Evolutionary conservation across 129 eudicot species (phyloP).

Genomic region (Ambrosia trifida): DNA sequence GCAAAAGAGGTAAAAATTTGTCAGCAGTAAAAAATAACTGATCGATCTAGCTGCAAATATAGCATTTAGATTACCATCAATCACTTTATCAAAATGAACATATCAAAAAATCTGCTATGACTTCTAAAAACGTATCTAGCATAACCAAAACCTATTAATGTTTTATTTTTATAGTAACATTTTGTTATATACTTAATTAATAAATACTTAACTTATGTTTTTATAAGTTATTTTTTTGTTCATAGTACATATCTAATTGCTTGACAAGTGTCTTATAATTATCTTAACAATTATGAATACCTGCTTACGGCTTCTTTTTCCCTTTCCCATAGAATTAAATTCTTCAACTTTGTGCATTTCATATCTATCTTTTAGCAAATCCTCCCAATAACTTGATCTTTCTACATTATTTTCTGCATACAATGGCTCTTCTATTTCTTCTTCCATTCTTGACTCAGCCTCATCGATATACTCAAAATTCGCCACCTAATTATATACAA

Average conservation of each 20-base stretch:
- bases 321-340: conserved; percentile 87
- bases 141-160: not conserved
- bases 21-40: too few species aligned
- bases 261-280: not conserved
- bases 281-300: conserved; percentile 29
- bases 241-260: not conserved
- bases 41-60: not conserved
- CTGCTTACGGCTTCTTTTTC: conserved; percentile 95
- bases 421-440: conserved; percentile 51
- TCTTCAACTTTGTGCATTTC: conserved; percentile 88
- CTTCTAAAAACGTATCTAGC: not conserved
- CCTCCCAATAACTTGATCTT: conserved; percentile 86
- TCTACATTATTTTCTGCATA: conserved; percentile 46
- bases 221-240: not conserved
- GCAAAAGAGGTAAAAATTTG: too few species aligned
- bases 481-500: conserved; percentile 60
- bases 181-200: not conserved
- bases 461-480: conserved; percentile 90
- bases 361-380: conserved; percentile 72
- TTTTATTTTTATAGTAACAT: not conserved
- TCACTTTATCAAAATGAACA: not conserved
- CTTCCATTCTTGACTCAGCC: conserved; percentile 54
- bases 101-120: not conserved
- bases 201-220: not conserved
- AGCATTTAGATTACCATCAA: too few species aligned